Base-by-base conservation (phyloP, 768 basidiomycete genomes). In the Phylloporus scabripes region DNA sequence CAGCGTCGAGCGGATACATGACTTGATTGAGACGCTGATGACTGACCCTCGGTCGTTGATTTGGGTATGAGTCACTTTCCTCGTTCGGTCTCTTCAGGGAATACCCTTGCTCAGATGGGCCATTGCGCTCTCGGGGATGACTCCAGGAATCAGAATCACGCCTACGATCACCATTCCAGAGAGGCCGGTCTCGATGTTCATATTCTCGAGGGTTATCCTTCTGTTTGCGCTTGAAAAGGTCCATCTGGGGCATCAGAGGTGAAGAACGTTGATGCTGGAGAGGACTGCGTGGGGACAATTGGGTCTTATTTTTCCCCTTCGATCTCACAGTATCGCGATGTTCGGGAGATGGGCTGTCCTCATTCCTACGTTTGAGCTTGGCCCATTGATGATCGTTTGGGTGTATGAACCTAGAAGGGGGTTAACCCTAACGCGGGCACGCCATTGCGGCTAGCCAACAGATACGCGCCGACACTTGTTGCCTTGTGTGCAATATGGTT, bases 321-420 rank as follows among this genome's bases (percentile, higher is more conserved):
- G 56, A 47, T 49, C 56, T 64, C 20, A 34, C 40, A 17, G 42
- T 12, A 31, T 65, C 65, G 29, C 54, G 56, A 45, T 46, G 37
- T 50, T 58, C 55, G n/a, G 65, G 53, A 18, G 60, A 56, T 20
- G 56, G 49, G n/a, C 51, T 42, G 12, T 44, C 48, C 5, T 54
- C 46, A n/a, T 36, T 50, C 31, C 57, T 56, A 21, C 51, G 63
- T 21, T 43, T 65, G 18, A 55, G 49, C 40, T 54, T 60, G 20
- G 46, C 33, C 72, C 78, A 79, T 40, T 74, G 69, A 28, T 67
- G 50, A 58, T 80, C 79, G 40, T 58, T 65, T 26, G 78, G 78
- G 52, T 80, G 78, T 32, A 79, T 69, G 53, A 77, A 80, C 24
- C 79, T 71, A 51, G 46, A 53, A 12, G 45, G 26, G 20, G 36